These are phyloP conservation scores for Filobasidium floriforme DNA, from an alignment of 768 basidiomycete genomes.

Conservation along the genomic window DNA sequence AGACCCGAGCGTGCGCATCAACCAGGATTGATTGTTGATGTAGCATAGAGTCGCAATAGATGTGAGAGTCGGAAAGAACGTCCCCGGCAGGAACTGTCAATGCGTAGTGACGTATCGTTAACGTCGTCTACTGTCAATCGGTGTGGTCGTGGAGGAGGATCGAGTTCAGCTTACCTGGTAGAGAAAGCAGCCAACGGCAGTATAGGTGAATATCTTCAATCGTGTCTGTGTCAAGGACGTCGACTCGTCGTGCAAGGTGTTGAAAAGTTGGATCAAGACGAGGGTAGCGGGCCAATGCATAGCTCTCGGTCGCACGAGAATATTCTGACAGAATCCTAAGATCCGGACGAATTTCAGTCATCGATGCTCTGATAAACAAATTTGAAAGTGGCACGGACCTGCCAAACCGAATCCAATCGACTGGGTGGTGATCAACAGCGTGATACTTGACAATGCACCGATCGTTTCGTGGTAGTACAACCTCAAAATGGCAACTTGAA, in stretches of 20 bases:
- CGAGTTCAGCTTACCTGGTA: constrained; percentile 29
- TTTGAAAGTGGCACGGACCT: constrained; percentile 25
- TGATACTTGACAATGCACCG: constrained; percentile 33
- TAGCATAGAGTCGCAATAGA: constrained; percentile 43
- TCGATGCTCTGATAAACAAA: background rate
- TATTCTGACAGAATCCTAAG: constrained; percentile 40
- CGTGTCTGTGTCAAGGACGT: constrained; percentile 15
- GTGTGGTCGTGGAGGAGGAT: too few species aligned
- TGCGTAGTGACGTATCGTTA: constrained; percentile 20
- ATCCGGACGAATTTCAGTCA: background rate
- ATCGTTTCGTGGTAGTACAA: constrained; percentile 43
- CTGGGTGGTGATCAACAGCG: constrained; percentile 44
- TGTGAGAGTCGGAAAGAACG: constrained; percentile 43
- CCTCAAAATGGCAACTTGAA: constrained; percentile 43
- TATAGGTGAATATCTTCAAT: constrained; percentile 23
- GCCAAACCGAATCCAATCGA: constrained; percentile 45
- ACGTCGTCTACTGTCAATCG: constrained; percentile 25
- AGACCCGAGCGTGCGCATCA: constrained; percentile 38
- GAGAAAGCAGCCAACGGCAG: constrained; percentile 15
- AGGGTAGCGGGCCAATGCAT: constrained; percentile 44
- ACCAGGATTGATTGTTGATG: constrained; percentile 35
- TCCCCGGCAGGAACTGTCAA: constrained; percentile 44
- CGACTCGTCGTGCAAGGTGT: constrained; percentile 38
- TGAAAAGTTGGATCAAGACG: constrained; percentile 44
- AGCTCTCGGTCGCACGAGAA: constrained; percentile 41